phyloP scores from a whole-genome alignment of 805 yeast genomes.

The Ogataea thermomethanolica region DNA sequence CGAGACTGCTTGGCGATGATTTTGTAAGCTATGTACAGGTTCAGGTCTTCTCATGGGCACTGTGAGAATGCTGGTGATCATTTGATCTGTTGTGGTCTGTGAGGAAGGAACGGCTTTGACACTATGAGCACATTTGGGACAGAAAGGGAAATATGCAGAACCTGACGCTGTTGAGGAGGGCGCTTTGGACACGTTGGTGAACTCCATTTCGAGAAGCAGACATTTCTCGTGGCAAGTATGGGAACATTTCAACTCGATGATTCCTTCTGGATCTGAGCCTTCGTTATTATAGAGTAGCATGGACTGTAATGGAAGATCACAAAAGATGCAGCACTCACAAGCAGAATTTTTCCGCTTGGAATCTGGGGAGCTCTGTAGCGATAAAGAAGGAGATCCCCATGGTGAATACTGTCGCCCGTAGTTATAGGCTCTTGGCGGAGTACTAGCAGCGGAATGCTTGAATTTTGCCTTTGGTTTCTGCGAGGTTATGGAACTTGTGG shows the following conservation, averaged over 20 bases:
- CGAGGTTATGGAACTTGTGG: conserved; percentile 1
- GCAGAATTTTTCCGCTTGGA: conserved; percentile 2
- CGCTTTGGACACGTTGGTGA: conserved; percentile 7
- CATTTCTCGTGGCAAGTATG: conserved; percentile 61
- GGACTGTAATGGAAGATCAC: conserved; percentile 48
- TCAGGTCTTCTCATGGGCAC: conserved; percentile 10
- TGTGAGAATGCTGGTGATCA: conserved; percentile 19
- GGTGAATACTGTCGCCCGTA: neutral
- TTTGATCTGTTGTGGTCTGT: conserved; percentile 15
- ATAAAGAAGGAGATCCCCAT: conserved; percentile 2
- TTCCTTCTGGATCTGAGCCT: conserved; percentile 26
- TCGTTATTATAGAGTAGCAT: conserved; percentile 39
- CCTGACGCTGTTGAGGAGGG: conserved; percentile 6
- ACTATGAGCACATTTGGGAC: conserved; percentile 22
- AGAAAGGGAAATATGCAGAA: conserved; percentile 24
- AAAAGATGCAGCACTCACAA: conserved; percentile 32
- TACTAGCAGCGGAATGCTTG: neutral
- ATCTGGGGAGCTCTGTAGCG: conserved; percentile 6
- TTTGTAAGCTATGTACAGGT: conserved; percentile 1
- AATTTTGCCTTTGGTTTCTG: neutral
- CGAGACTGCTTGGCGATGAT: conserved; percentile 6
- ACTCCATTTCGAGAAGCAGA: conserved; percentile 39
- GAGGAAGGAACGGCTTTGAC: conserved; percentile 24
- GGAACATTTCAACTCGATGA: conserved; percentile 50
- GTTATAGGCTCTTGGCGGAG: neutral